Evolutionary conservation across 768 basidiomycete genomes (phyloP), one percentile per base, ranked within the genome.

Genomic region (Lenzites betulinus): DNA sequence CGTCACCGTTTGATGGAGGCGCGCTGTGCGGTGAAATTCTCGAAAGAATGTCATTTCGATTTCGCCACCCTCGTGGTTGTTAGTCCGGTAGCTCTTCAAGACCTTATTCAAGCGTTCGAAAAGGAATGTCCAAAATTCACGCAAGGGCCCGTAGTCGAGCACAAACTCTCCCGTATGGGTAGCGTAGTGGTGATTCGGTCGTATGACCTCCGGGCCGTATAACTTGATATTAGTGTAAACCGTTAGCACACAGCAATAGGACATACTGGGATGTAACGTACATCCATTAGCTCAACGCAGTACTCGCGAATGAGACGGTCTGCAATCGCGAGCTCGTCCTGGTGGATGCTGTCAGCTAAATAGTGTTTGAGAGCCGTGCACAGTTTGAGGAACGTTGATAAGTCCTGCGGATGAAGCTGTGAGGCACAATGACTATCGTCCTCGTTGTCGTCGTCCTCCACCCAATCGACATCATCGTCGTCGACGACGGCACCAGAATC

Each of bases 121-220:
- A 1, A 74, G 47, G 57, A 72, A 75, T 0, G 66, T 68, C 73
- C 74, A 78, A 53, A 77, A 78, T 7, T 68, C 68, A 33, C 74
- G 71, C 0, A 78, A 58, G 2, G 77, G 76, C 0, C 78, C 75
- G 53, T 69, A 78, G 44, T 74, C 70, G 1, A 59, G 63, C 1
- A 74, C 60, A 48, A 61, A 69, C 0, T 62, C 66, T 0, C 65
- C 38, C 0, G 73, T 67, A 42, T 79, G 77, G 0, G 68, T 74
- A 0, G 69, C 66, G 30, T 72, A 78, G 51, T 79, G 78, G 48
- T 75, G 73, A 56, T 78, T 79, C 3, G 74, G 78, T 23, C 64
- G 63, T 6, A 79, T 70, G 3, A 68, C 63, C 0, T 56, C 62
- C 0, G 64, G 60, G 0, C 76, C 72, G 49, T 77, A 76, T 1